phyloP scores from a whole-genome alignment of 345 rosid genomes.

The Kernera saxatilis region DNA sequence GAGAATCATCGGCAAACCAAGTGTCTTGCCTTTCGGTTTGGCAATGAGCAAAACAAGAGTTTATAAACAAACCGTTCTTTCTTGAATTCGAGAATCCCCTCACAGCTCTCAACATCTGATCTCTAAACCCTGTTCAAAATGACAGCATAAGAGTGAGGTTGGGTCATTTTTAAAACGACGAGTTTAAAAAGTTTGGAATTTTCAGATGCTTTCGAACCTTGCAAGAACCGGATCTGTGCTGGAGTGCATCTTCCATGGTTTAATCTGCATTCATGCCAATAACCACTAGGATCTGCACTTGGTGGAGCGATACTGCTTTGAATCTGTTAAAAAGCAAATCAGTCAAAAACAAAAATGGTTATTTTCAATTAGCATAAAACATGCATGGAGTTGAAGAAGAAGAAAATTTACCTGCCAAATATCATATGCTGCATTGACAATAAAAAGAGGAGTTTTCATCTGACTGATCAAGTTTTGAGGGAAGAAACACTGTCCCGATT shows the following conservation, averaged over 20 bases:
- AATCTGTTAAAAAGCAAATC: conserved; percentile 42
- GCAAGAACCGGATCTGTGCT: conserved; percentile 65
- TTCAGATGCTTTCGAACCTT: conserved; percentile 44
- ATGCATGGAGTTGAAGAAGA: background rate
- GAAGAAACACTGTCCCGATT: conserved; percentile 73
- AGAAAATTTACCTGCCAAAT: conserved; percentile 79
- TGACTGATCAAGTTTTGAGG: conserved; percentile 78
- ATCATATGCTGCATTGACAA: conserved; percentile 93
- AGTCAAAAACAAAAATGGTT: background rate
- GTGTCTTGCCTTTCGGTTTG: conserved; percentile 94
- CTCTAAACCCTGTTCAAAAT: conserved; percentile 60
- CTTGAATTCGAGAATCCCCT: conserved; percentile 52
- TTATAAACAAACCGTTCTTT: conserved; percentile 79
- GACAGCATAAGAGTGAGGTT: background rate
- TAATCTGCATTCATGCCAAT: conserved; percentile 79
- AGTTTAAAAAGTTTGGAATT: background rate
- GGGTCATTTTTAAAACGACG: background rate
- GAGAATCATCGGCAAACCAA: conserved; percentile 85
- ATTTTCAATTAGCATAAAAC: background rate
- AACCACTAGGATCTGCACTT: conserved; percentile 84
- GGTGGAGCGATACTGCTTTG: conserved; percentile 91
- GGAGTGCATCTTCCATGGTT: conserved; percentile 71
- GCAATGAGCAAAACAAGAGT: conserved; percentile 95
- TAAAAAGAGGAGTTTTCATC: conserved; percentile 70
- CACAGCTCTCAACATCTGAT: conserved; percentile 63